Percentiles rank a stretch among this genome's conserved stretches.
These are phyloP conservation scores for Coleophoma cylindrospora DNA, from an alignment of 2,329 filamentous ascomycete genomes.

Conservation along the genomic window DNA sequence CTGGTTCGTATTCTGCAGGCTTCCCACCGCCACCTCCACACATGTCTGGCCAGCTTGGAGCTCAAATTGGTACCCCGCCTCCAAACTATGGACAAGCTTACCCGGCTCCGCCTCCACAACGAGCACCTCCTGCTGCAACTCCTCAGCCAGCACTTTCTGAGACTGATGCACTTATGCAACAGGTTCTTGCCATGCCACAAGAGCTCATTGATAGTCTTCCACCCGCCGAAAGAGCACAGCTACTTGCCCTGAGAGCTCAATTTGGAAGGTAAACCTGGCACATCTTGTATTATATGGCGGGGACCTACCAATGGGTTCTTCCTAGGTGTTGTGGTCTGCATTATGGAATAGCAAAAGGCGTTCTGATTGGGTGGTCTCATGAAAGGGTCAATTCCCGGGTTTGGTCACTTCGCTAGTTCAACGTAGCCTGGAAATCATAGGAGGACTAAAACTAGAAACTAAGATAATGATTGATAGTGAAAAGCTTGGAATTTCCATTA, in stretches of 20 bases:
- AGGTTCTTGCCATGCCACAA: constrained; percentile 76
- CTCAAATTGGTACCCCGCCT: constrained; percentile 39
- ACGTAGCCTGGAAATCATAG: too few relatives aligned
- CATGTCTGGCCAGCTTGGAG: constrained; percentile 29
- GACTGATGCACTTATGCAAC: constrained; percentile 70
- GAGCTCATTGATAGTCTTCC: constrained; percentile 75
- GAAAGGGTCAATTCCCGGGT: too few relatives aligned
- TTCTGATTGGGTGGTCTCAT: too few relatives aligned
- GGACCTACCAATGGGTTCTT: too few relatives aligned
- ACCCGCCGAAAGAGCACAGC: constrained; percentile 70
- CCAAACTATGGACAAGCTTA: constrained; percentile 4
- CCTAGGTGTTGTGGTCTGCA: too few relatives aligned
- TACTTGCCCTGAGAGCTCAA: constrained; percentile 64
- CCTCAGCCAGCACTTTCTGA: constrained; percentile 42
- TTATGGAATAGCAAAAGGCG: too few relatives aligned
- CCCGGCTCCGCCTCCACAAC: constrained; percentile 38
- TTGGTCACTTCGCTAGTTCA: too few relatives aligned
- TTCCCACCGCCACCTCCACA: constrained; percentile 32
- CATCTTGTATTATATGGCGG: too few relatives aligned
- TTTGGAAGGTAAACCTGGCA: constrained; percentile 11
- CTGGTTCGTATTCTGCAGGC: constrained; percentile 23
- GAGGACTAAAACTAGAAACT: too few relatives aligned
- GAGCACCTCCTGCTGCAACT: constrained; percentile 34
- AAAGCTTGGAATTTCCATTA: too few relatives aligned
- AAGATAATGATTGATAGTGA: too few relatives aligned